Evolutionary conservation across 345 rosid species (phyloP).

Genomic region (Euclidium syriacum): DNA sequence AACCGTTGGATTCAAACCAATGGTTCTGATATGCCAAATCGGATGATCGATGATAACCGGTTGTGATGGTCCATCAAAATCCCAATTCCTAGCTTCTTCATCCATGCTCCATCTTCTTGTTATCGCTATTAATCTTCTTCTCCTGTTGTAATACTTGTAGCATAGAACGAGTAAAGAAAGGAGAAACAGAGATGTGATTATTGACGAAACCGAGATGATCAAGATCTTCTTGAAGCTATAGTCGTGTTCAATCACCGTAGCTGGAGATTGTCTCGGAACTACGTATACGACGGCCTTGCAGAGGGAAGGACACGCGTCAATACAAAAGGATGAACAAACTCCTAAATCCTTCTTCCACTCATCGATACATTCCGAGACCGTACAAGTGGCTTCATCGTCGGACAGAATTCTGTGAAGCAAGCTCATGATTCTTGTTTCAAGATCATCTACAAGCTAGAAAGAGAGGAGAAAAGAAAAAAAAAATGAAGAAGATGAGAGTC

Average conservation of each 20-base stretch:
- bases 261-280: background rate
- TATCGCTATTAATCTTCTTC: slow-evolving; percentile 8
- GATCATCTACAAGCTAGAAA: slow-evolving; percentile 23
- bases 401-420: slow-evolving; percentile 19
- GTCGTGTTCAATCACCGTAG: background rate
- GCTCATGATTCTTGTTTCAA: slow-evolving; percentile 25
- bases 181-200: slow-evolving; percentile 32
- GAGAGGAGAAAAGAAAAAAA: background rate
- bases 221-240: slow-evolving; percentile 14
- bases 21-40: slow-evolving; percentile 63
- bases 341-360: background rate
- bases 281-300: slow-evolving; percentile 12
- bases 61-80: slow-evolving; percentile 34
- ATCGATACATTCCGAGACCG: background rate
- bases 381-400: slow-evolving; percentile 12
- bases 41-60: slow-evolving; percentile 48
- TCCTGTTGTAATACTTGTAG: slow-evolving; percentile 21
- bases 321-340: slow-evolving; percentile 2
- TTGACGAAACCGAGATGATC: slow-evolving; percentile 24
- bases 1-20: slow-evolving; percentile 49
- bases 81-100: slow-evolving; percentile 35
- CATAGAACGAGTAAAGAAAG: slow-evolving; percentile 27
- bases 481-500: background rate
- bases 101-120: slow-evolving; percentile 30
- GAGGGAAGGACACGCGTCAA: slow-evolving; percentile 17